phyloP scores from a whole-genome alignment of 179 eudicot species.

The Corrigiola litoralis region DNA sequence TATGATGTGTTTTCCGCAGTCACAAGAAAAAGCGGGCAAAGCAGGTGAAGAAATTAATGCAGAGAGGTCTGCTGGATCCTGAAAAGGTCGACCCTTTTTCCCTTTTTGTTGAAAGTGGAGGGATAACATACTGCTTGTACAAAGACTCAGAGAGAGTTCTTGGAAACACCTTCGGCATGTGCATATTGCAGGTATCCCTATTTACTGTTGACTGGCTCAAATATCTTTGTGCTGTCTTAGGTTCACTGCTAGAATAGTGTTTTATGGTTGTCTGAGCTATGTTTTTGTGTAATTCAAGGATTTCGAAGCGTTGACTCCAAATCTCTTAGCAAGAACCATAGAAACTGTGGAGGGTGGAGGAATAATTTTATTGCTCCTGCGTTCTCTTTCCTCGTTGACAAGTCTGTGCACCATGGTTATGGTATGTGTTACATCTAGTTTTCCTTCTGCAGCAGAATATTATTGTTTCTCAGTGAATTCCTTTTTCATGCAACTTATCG shows the following conservation, averaged over 20 bases:
- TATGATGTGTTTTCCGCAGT: conserved; percentile 32
- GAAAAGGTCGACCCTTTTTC: conserved; percentile 74
- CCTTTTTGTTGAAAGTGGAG: conserved; percentile 73
- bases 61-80: conserved; percentile 66
- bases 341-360: conserved; percentile 99
- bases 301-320: conserved; percentile 93
- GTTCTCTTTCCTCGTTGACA: conserved; percentile 72
- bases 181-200: conserved; percentile 70
- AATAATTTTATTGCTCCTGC: conserved; percentile 65
- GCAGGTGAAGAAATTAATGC: conserved; percentile 62
- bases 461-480: background rate
- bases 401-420: conserved; percentile 91
- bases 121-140: conserved; percentile 73
- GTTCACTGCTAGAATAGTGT: conserved; percentile 1
- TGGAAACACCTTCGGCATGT: conserved; percentile 98
- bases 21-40: conserved; percentile 73
- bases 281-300: conserved; percentile 40
- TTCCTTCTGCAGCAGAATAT: background rate
- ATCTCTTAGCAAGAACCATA: conserved; percentile 87
- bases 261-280: conserved; percentile 1
- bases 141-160: conserved; percentile 87
- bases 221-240: background rate
- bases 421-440: conserved; percentile 38
- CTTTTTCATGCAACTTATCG: conserved; percentile 5
- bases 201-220: conserved; percentile 9